phyloP scores from a whole-genome alignment of 2,329 filamentous ascomycete species.

The Aspergillus fijiensis region DNA sequence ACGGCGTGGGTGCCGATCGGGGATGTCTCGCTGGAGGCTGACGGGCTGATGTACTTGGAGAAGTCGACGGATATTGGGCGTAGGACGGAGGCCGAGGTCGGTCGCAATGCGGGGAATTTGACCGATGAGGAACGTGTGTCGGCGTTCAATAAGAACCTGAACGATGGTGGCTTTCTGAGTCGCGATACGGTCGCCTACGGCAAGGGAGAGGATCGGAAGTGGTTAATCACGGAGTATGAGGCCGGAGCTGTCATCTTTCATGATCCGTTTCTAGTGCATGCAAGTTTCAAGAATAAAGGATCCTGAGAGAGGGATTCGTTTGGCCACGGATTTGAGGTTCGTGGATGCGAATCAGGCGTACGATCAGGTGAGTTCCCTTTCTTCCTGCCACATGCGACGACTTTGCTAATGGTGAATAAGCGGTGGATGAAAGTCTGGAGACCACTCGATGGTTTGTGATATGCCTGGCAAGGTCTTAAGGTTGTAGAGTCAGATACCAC shows the following conservation, averaged over 20 bases:
- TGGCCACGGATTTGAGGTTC: slow-evolving; percentile 40
- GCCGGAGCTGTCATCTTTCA: slow-evolving; percentile 41
- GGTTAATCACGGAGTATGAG: slow-evolving; percentile 27
- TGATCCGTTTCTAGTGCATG: slow-evolving; percentile 42
- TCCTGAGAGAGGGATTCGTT: slow-evolving; percentile 32
- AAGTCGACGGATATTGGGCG: slow-evolving; percentile 5
- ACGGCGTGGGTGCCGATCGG: no score
- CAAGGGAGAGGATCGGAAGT: slow-evolving; percentile 34
- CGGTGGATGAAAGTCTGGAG: slow-evolving; percentile 3
- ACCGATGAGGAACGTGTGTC: slow-evolving; percentile 9
- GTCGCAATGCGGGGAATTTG: neutral
- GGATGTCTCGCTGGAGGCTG: no score
- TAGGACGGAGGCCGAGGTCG: slow-evolving; percentile 3
- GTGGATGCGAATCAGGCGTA: slow-evolving; percentile 45
- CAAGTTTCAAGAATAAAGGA: slow-evolving; percentile 41
- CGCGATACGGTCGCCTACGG: slow-evolving; percentile 20
- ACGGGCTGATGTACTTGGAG: neutral
- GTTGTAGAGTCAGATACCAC: no score
- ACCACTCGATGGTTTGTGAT: neutral
- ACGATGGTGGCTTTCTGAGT: slow-evolving; percentile 14
- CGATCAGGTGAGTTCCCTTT: slow-evolving; percentile 32
- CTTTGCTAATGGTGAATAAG: neutral
- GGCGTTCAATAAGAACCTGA: slow-evolving; percentile 28
- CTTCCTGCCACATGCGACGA: no score
- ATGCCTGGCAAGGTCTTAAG: no score